Percentiles rank a stretch among this genome's conserved stretches.
phyloP scores from a whole-genome alignment of 208 protist species.

The Wallacemonas sp. region DNA sequence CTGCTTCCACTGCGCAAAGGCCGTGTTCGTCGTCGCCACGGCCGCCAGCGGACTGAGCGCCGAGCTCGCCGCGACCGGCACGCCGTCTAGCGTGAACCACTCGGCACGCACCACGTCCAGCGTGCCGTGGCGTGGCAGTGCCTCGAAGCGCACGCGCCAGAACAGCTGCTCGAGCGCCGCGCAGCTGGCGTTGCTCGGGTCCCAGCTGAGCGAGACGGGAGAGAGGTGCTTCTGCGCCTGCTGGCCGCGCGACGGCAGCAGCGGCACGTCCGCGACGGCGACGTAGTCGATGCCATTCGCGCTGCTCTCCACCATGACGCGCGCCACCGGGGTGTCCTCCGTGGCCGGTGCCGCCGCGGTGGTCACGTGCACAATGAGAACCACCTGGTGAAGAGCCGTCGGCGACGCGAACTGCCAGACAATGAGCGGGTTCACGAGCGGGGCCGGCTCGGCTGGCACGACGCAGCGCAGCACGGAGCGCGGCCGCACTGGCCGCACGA shows the following conservation, averaged over 20 bases:
- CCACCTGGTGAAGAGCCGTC: slow-evolving; percentile 4
- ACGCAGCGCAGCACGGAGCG: slow-evolving; percentile 8
- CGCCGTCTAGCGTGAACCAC: slow-evolving; percentile 45
- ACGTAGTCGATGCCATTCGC: slow-evolving; percentile 76
- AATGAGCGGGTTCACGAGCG: neutral
- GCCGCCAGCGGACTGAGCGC: neutral
- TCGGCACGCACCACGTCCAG: slow-evolving; percentile 45
- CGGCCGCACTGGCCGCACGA: neutral
- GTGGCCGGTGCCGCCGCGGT: neutral
- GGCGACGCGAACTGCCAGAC: slow-evolving; percentile 12
- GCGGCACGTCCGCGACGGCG: slow-evolving; percentile 26
- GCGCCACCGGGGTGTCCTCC: neutral
- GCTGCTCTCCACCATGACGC: slow-evolving; percentile 71
- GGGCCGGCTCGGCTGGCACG: neutral
- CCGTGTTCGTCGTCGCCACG: slow-evolving; percentile 32
- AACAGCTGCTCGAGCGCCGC: slow-evolving; percentile 19
- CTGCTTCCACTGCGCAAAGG: slow-evolving; percentile 46
- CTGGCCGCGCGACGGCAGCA: neutral
- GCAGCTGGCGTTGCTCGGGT: slow-evolving; percentile 11
- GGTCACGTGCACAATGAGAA: slow-evolving; percentile 2
- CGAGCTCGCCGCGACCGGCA: slow-evolving; percentile 13
- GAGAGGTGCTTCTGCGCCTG: slow-evolving; percentile 1
- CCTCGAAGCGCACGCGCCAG: slow-evolving; percentile 39
- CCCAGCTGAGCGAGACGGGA: slow-evolving; percentile 9
- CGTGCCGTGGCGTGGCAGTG: slow-evolving; percentile 18